These are phyloP conservation scores for Oryza officinalis DNA, from an alignment of 176 grass and related monocot species.

Conservation along the genomic window DNA sequence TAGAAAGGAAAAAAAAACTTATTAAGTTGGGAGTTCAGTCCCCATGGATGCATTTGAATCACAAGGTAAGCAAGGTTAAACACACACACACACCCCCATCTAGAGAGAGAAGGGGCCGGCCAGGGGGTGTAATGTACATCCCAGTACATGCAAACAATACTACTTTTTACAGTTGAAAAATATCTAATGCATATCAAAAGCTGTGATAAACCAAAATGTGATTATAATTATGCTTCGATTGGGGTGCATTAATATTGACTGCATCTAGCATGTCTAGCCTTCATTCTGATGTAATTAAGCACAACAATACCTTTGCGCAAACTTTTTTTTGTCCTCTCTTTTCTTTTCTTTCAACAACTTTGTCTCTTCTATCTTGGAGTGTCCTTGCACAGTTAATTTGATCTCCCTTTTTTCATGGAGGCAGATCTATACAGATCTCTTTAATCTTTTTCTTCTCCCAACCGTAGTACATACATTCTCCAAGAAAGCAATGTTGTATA, in stretches of 20 bases:
- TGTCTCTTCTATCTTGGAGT: slow-evolving; percentile 44
- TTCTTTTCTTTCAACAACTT: slow-evolving; percentile 19
- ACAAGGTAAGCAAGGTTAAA: slow-evolving; percentile 27
- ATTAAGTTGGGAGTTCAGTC: background rate
- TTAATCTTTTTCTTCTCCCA: slow-evolving; percentile 26
- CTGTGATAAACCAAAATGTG: slow-evolving; percentile 45
- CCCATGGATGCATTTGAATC: slow-evolving; percentile 6
- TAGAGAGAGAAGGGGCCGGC: background rate
- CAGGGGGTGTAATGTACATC: slow-evolving; percentile 39
- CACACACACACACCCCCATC: background rate
- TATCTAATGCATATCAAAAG: slow-evolving; percentile 56
- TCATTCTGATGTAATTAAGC: slow-evolving; percentile 50
- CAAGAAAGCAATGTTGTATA: slow-evolving; percentile 53
- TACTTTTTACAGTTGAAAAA: slow-evolving; percentile 65
- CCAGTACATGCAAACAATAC: slow-evolving; percentile 45
- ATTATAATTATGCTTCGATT: slow-evolving; percentile 61
- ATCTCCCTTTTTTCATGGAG: slow-evolving; percentile 18
- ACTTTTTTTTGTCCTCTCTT: background rate
- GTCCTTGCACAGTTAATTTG: slow-evolving; percentile 15
- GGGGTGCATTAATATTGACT: slow-evolving; percentile 52
- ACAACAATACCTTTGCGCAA: slow-evolving; percentile 56
- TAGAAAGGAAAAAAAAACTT: background rate
- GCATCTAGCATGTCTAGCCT: slow-evolving; percentile 51
- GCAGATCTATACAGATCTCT: slow-evolving; percentile 41
- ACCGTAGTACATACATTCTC: slow-evolving; percentile 41